phyloP scores from a whole-genome alignment of 2,329 filamentous ascomycete species.

The Amauroascus verrucosus region DNA sequence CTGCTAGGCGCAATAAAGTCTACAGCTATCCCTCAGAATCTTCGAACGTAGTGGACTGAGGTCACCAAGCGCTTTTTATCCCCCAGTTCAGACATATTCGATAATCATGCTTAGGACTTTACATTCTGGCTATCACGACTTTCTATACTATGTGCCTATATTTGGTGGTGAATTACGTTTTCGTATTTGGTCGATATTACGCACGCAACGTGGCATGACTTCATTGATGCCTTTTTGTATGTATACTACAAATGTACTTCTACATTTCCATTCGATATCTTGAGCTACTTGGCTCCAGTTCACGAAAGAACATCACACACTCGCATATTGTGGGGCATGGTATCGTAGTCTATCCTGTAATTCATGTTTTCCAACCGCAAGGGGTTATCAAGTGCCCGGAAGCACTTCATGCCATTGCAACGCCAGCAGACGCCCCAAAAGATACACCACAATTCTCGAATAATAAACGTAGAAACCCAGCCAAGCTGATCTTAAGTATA shows the following conservation, averaged over 20 bases:
- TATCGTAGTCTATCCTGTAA: not conserved
- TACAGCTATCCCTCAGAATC: constrained; percentile 14
- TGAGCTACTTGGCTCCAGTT: not conserved
- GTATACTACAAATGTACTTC: constrained; percentile 1
- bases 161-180: not conserved
- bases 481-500: not conserved
- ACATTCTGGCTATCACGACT: not conserved
- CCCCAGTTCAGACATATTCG: not conserved
- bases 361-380: not conserved
- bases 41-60: constrained; percentile 4
- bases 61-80: not conserved
- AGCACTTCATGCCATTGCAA: not conserved
- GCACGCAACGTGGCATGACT: constrained; percentile 4
- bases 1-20: constrained; percentile 12
- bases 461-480: not conserved
- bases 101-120: not conserved
- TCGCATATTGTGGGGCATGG: not conserved
- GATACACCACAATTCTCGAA: constrained; percentile 4
- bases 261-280: not conserved
- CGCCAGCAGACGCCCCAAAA: constrained; percentile 7
- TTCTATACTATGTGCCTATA: not conserved
- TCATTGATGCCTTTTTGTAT: not conserved
- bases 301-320: not conserved
- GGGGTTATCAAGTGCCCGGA: not conserved
- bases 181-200: not conserved